These are phyloP conservation scores for Neckera pumila DNA, from an alignment of 225 moss, liverwort and hornwort genomes.

Conservation along the genomic window DNA sequence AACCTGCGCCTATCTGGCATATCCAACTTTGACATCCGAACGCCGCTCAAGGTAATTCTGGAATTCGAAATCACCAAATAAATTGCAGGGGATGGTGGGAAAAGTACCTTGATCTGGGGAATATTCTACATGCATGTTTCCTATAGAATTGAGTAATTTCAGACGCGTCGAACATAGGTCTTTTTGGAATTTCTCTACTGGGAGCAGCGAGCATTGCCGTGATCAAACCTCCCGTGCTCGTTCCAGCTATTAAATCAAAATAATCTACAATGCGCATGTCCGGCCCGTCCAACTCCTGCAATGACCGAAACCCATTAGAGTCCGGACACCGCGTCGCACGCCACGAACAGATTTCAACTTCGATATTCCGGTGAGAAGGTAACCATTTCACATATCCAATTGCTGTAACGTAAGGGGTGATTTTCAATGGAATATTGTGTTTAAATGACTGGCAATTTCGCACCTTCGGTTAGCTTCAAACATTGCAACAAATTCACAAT, in stretches of 20 bases:
- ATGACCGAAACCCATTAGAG: neutral
- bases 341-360: neutral
- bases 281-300: constrained; percentile 41
- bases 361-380: neutral
- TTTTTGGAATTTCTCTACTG: constrained; percentile 16
- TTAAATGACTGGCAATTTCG: neutral
- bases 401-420: neutral
- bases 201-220: constrained; percentile 23
- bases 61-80: neutral
- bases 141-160: constrained; percentile 27
- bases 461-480: neutral
- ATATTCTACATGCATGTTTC: constrained; percentile 26
- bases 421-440: neutral
- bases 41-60: neutral
- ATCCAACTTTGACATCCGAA: neutral
- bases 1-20: neutral
- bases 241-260: constrained; percentile 49
- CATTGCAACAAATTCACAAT: neutral
- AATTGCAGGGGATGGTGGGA: neutral
- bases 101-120: constrained; percentile 28
- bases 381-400: neutral
- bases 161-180: constrained; percentile 20
- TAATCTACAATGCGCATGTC: constrained; percentile 41
- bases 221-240: neutral
- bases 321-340: neutral